These are phyloP conservation scores for Wickerhamiella siamensis DNA, from an alignment of 805 yeast genomes.

Conservation along the genomic window DNA sequence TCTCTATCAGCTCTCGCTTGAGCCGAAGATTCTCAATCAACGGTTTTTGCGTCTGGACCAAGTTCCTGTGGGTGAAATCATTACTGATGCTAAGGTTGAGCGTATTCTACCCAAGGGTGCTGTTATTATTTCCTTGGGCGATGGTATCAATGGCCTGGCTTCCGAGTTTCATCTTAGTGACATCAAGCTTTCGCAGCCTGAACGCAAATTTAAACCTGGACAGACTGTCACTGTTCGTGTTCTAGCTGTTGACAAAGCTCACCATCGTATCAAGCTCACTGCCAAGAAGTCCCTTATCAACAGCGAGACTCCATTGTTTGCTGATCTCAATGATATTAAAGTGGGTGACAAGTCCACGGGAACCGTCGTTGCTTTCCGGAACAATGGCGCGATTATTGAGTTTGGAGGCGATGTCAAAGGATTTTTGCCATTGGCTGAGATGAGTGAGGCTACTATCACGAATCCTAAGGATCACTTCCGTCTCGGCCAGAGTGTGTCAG, in stretches of 20 bases:
- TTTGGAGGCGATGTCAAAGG: conserved; percentile 71
- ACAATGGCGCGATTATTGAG: conserved; percentile 68
- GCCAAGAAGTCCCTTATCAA: conserved; percentile 73
- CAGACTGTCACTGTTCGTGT: conserved; percentile 50
- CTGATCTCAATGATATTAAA: conserved; percentile 38
- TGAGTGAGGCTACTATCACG: conserved; percentile 73
- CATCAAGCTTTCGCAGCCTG: conserved; percentile 72
- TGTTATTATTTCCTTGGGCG: conserved; percentile 48
- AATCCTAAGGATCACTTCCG: conserved; percentile 66
- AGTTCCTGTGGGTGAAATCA: conserved; percentile 57
- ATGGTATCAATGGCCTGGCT: conserved; percentile 53
- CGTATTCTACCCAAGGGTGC: conserved; percentile 51
- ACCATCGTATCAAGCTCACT: conserved; percentile 46
- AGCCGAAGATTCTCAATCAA: conserved; percentile 47
- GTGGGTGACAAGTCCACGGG: conserved; percentile 37
- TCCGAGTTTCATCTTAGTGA: conserved; percentile 71
- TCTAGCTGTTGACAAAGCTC: conserved; percentile 21
- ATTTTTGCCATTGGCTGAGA: conserved; percentile 73
- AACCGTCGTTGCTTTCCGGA: conserved; percentile 54
- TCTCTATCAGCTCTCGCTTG: conserved; percentile 50
- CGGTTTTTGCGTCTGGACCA: conserved; percentile 56
- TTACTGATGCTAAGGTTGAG: conserved; percentile 40
- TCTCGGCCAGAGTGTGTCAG: conserved; percentile 71
- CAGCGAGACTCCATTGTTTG: conserved; percentile 30
- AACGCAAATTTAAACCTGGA: conserved; percentile 80